Conservation (phyloP, 768 basidiomycete genomes). For the Lactarius sanguifluus region DNA sequence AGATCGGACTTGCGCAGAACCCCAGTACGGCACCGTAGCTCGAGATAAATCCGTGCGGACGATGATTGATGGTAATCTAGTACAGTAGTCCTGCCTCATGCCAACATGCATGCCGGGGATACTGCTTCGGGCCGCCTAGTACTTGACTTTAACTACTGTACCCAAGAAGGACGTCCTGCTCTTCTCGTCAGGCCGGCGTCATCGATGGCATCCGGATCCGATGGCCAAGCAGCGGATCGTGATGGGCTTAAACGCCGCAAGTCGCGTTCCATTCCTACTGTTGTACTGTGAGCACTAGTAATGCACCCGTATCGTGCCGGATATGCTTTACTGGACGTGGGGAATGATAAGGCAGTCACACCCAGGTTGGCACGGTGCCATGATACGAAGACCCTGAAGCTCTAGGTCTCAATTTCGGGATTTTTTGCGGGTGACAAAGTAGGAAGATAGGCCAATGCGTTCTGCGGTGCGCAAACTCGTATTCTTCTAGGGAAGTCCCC, state of each 20-base stretch:
- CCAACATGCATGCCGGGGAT: background rate
- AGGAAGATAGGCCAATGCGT: background rate
- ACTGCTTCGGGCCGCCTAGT: background rate
- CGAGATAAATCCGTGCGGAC: background rate
- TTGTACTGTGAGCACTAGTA: background rate
- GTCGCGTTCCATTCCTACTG: constrained; percentile 2
- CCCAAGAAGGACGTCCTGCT: background rate
- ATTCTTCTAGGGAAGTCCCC: background rate
- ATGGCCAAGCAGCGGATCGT: background rate
- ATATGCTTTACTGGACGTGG: background rate
- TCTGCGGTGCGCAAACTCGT: background rate
- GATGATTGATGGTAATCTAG: background rate
- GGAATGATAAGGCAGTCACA: background rate
- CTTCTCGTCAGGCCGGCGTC: background rate
- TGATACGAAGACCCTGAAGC: too few relatives aligned
- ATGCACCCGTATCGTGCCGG: background rate
- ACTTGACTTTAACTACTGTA: background rate
- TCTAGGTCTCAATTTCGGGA: background rate
- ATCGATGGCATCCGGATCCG: background rate
- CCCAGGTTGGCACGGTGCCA: background rate
- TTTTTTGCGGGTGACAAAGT: background rate
- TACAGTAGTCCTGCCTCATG: background rate
- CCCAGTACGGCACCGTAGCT: background rate
- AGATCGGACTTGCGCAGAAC: background rate
- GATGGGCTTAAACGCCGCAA: background rate